A percentile compares a stretch with the other conserved stretches of the same genome.
phyloP scores from a whole-genome alignment of 208 protist species.

The Crithidia fasciculata region DNA sequence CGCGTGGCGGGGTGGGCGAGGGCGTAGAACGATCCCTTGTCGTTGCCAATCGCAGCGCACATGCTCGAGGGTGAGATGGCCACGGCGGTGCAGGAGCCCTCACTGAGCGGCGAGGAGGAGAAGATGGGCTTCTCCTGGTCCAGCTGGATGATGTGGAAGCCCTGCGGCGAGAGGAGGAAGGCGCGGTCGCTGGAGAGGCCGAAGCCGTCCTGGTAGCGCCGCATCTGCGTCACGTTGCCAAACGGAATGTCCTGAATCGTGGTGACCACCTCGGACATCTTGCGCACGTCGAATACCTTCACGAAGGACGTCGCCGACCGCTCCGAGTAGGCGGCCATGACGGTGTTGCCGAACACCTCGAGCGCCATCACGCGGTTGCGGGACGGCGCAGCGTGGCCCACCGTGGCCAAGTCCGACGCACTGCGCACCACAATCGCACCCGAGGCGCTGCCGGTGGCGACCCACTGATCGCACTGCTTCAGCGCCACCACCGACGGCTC shows the following conservation, averaged over 20 bases:
- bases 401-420: slow-evolving; percentile 41
- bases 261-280: slow-evolving; percentile 60
- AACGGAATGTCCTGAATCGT: slow-evolving; percentile 71
- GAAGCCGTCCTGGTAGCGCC: slow-evolving; percentile 78
- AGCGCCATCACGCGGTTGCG: slow-evolving; percentile 77
- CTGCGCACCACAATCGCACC: slow-evolving; percentile 75
- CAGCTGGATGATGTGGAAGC: slow-evolving; percentile 83
- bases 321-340: slow-evolving; percentile 75
- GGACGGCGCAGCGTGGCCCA: slow-evolving; percentile 50
- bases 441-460: slow-evolving; percentile 66
- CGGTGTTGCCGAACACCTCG: slow-evolving; percentile 81
- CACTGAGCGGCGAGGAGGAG: slow-evolving; percentile 54
- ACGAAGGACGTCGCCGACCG: slow-evolving; percentile 70
- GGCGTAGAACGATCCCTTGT: slow-evolving; percentile 85
- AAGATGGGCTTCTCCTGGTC: slow-evolving; percentile 70
- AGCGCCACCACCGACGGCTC: slow-evolving; percentile 65
- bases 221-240: slow-evolving; percentile 74
- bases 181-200: slow-evolving; percentile 55
- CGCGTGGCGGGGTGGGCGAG: slow-evolving; percentile 74
- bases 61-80: slow-evolving; percentile 77
- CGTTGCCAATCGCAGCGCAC: slow-evolving; percentile 87
- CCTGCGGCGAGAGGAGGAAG: slow-evolving; percentile 71
- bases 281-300: slow-evolving; percentile 85
- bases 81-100: slow-evolving; percentile 68
- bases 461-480: slow-evolving; percentile 70